Evolutionary conservation across 2,329 filamentous ascomycete genomes (phyloP).

Genomic region (Chaetomiaceae sp.): DNA sequence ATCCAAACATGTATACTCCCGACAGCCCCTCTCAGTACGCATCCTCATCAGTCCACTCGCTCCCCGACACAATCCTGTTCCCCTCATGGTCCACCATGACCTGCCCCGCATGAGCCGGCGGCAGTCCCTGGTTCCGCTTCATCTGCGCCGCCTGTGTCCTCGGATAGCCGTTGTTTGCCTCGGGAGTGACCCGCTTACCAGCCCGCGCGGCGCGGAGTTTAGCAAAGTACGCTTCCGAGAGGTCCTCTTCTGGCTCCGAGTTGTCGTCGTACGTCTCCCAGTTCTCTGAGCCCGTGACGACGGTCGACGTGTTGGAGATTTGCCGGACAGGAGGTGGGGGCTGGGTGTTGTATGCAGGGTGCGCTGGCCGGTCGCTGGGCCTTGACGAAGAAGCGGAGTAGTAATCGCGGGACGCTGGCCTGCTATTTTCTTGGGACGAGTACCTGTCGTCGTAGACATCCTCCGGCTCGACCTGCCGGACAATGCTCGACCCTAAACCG

Average conservation of each 20-base stretch:
- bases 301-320: slow-evolving; percentile 71
- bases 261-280: slow-evolving; percentile 95
- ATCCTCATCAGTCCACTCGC: slow-evolving; percentile 65
- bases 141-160: slow-evolving; percentile 40
- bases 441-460: slow-evolving; percentile 74
- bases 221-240: slow-evolving; percentile 73
- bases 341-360: slow-evolving; percentile 38
- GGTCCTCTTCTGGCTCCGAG: slow-evolving; percentile 71
- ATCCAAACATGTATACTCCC: not conserved
- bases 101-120: slow-evolving; percentile 44
- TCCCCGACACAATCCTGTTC: slow-evolving; percentile 59
- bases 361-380: slow-evolving; percentile 31
- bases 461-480: slow-evolving; percentile 64
- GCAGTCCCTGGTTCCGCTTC: slow-evolving; percentile 53
- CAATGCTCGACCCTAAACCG: slow-evolving; percentile 51
- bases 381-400: slow-evolving; percentile 45
- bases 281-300: slow-evolving; percentile 82
- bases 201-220: slow-evolving; percentile 63
- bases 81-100: slow-evolving; percentile 53
- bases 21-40: slow-evolving; percentile 40
- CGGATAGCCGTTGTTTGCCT: slow-evolving; percentile 40
- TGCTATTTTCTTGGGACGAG: slow-evolving; percentile 26
- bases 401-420: slow-evolving; percentile 37
- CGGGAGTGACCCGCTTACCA: slow-evolving; percentile 57
- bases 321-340: slow-evolving; percentile 47